Conservation (phyloP, 164 flowering plant species). For the Chimonanthus salicifolius region DNA sequence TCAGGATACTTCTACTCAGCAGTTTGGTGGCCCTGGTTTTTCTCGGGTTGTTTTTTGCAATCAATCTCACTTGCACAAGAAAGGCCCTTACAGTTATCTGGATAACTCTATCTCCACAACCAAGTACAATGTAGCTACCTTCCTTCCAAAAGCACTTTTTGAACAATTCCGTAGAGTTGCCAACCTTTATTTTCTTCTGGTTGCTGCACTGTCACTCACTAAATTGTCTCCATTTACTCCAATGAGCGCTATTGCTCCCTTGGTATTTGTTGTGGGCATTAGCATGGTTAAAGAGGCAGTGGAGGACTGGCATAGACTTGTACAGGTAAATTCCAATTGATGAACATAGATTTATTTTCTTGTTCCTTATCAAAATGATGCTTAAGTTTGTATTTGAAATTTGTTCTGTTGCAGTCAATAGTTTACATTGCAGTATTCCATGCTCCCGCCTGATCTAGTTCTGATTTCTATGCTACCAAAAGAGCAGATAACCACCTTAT, state of each 20-base stretch:
- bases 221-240: constrained; percentile 35
- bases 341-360: not conserved
- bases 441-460: no score
- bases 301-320: constrained; percentile 62
- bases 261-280: constrained; percentile 58
- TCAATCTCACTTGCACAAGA: constrained; percentile 34
- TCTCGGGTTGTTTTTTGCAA: constrained; percentile 56
- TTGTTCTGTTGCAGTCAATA: not conserved
- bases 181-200: constrained; percentile 57
- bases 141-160: constrained; percentile 56
- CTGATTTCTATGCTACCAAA: no score
- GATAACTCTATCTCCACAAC: constrained; percentile 46
- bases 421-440: no score
- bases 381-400: not conserved
- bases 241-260: constrained; percentile 47
- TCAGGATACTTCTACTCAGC: constrained; percentile 16
- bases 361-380: not conserved
- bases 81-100: constrained; percentile 33
- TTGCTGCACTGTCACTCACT: constrained; percentile 38
- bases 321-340: constrained; percentile 35
- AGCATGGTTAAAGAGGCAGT: constrained; percentile 62
- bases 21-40: constrained; percentile 48
- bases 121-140: constrained; percentile 47
- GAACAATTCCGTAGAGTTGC: constrained; percentile 75
- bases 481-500: no score